These are phyloP conservation scores for Sisymbrium altissimum DNA, from an alignment of 345 rosid genomes.

Conservation along the genomic window DNA sequence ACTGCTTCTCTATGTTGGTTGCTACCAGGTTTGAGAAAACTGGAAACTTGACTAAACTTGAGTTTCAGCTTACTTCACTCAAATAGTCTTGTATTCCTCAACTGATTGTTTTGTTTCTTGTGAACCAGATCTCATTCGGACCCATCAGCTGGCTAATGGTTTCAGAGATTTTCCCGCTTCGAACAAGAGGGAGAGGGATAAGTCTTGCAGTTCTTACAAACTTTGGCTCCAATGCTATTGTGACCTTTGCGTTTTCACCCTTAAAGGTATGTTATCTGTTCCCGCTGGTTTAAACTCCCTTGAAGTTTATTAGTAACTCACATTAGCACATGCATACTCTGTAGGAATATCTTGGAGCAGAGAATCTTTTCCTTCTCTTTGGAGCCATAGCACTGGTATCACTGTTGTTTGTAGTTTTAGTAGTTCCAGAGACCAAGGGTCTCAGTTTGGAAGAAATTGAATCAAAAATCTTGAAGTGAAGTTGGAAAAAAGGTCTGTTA, in stretches of 20 bases:
- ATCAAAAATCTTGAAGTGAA: slow-evolving; percentile 74
- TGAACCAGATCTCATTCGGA: slow-evolving; percentile 77
- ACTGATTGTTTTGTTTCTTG: background rate
- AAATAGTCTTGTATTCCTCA: background rate
- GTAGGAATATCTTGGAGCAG: slow-evolving; percentile 87
- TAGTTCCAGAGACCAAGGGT: slow-evolving; percentile 96
- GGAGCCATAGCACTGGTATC: slow-evolving; percentile 74
- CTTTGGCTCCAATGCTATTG: slow-evolving; percentile 94
- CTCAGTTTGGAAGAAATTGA: slow-evolving; percentile 95
- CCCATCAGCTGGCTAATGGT: slow-evolving; percentile 99
- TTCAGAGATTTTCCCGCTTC: slow-evolving; percentile 88
- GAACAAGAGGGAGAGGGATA: slow-evolving; percentile 86
- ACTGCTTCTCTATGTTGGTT: slow-evolving; percentile 87
- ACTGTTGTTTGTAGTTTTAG: slow-evolving; percentile 47
- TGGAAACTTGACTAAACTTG: background rate
- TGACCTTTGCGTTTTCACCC: slow-evolving; percentile 94
- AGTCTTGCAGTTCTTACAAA: slow-evolving; percentile 90
- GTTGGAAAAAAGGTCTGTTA: slow-evolving; percentile 9
- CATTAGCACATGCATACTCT: slow-evolving; percentile 27
- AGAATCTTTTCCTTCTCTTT: slow-evolving; percentile 81
- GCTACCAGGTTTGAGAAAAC: slow-evolving; percentile 62
- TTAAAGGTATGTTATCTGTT: slow-evolving; percentile 54
- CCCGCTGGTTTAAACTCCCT: background rate
- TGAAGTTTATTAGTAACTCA: slow-evolving; percentile 1
- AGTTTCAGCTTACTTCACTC: background rate